Percentiles rank a stretch among this genome's conserved stretches.
Evolutionary conservation across 768 basidiomycete species (phyloP).

Genomic region (Tremella fuciformis): DNA sequence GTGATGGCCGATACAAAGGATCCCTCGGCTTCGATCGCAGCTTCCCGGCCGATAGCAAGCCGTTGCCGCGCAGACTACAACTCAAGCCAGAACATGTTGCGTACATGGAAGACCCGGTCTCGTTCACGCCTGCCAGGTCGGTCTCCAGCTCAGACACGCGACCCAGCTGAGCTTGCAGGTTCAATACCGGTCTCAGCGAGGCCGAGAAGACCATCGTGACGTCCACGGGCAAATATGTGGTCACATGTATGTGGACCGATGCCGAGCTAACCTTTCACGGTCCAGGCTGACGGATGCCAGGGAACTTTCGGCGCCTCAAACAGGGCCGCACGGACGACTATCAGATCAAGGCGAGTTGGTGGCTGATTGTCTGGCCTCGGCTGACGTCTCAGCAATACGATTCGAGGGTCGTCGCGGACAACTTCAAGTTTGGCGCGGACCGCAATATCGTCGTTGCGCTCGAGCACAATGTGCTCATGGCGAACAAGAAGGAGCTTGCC

Average conservation of each 20-base stretch:
- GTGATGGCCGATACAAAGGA: slow-evolving; percentile 79
- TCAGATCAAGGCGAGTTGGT: slow-evolving; percentile 70
- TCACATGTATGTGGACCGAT: slow-evolving; percentile 64
- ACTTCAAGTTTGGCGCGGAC: slow-evolving; percentile 96
- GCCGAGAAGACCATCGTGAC: slow-evolving; percentile 95
- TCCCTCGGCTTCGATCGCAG: slow-evolving; percentile 85
- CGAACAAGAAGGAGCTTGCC: slow-evolving; percentile 89
- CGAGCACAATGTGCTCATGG: slow-evolving; percentile 84
- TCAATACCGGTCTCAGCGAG: slow-evolving; percentile 83
- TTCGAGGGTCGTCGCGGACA: slow-evolving; percentile 91
- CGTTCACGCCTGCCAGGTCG: slow-evolving; percentile 90
- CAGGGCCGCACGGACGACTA: slow-evolving; percentile 86
- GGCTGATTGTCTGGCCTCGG: neutral
- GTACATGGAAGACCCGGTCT: slow-evolving; percentile 83
- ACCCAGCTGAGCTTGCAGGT: slow-evolving; percentile 57
- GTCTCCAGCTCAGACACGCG: slow-evolving; percentile 2
- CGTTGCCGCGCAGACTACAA: slow-evolving; percentile 80
- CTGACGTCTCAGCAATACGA: slow-evolving; percentile 62
- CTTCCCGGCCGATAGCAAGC: slow-evolving; percentile 93
- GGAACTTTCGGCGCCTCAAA: slow-evolving; percentile 94
- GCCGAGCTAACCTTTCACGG: neutral
- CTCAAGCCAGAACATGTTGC: slow-evolving; percentile 87
- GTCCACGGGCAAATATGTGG: slow-evolving; percentile 82
- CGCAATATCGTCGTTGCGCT: slow-evolving; percentile 96
- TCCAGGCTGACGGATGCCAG: slow-evolving; percentile 26